These are phyloP conservation scores for Neurospora terricola DNA, from an alignment of 495 filamentous ascomycete species.

Conservation along the genomic window DNA sequence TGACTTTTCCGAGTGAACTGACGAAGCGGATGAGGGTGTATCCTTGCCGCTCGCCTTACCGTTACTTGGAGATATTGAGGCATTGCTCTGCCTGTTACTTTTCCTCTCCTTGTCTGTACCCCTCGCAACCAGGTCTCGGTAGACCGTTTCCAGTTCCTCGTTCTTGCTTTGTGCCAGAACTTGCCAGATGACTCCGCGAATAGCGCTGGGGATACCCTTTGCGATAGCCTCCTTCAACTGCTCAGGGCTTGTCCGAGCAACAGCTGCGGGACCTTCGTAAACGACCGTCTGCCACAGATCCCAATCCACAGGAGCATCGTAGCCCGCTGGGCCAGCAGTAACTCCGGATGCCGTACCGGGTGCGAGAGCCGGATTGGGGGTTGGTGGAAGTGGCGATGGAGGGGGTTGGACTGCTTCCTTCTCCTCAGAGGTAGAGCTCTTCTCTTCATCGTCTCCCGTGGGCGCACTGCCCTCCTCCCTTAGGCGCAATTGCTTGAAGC, in stretches of 20 bases:
- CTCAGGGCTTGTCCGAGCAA: constrained; percentile 73
- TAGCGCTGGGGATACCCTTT: constrained; percentile 85
- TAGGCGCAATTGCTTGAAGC: constrained; percentile 77
- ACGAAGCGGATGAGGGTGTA: constrained; percentile 67
- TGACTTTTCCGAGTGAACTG: constrained; percentile 72
- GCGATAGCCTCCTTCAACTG: constrained; percentile 87
- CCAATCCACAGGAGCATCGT: constrained; percentile 77
- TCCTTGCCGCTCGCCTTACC: constrained; percentile 44
- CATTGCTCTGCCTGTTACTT: constrained; percentile 42
- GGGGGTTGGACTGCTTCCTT: constrained; percentile 37
- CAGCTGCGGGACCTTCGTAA: constrained; percentile 79
- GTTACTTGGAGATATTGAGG: constrained; percentile 15
- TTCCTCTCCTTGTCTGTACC: constrained; percentile 68
- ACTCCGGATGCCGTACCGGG: constrained; percentile 77
- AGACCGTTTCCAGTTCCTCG: constrained; percentile 79
- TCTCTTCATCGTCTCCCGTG: constrained; percentile 39
- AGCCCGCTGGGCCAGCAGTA: constrained; percentile 54
- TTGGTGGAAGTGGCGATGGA: constrained; percentile 38
- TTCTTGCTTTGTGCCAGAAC: constrained; percentile 90
- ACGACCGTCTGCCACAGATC: constrained; percentile 96
- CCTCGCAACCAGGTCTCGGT: constrained; percentile 68
- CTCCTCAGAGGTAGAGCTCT: constrained; percentile 42
- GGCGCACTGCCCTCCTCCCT: constrained; percentile 58
- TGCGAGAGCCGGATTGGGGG: constrained; percentile 49
- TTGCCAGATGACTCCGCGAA: constrained; percentile 96